Base-by-base conservation (phyloP, 768 basidiomycete species). In the Neoboletus magnificus region DNA sequence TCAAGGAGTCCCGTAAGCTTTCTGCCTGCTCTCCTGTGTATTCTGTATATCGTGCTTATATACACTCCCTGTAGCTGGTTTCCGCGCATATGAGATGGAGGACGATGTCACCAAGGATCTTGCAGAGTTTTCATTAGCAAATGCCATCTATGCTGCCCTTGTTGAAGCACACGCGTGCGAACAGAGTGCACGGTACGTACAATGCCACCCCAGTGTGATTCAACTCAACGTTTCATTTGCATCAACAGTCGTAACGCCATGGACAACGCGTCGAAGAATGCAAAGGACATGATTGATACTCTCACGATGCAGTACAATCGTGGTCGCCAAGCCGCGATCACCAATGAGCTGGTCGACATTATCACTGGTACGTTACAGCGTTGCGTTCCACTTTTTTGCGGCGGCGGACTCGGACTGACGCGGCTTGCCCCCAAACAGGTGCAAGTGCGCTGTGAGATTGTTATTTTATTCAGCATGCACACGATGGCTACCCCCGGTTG, bases 251-350 rank as follows among this genome's bases (percentile, higher is more conserved):
- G 96, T 64, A 98, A 96, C 64, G 97, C 97, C 67, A 99, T 99
- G 97, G 97, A 98, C 84, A 98, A 93, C 69, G 96, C 96, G 46
- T 93, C 95, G 62, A 99, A 99, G 86, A 98, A 99, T 74, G 97
- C 97, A 55, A 77, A 76, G 33, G 94, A 95, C 75, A 97, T 98
- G 94, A 96, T 98, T 68, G 74, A 74, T 57, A 73, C 78, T 43
- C 80, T 98, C 48, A 89, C 89, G 73, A 89, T 97, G 88, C 82
- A 96, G 74, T 98, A 95, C 83, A 98, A 98, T 73, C 91, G 94
- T 83, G 94, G 95, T 80, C 91, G 94, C 70, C 94, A 98, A 79
- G 94, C 94, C 61, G 88, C 93, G 62, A 98, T 98, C 69, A 98
- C 94, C 58, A 96, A 94, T 77, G 93, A 96, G 77, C 77, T 93